Evolutionary conservation across 2,329 filamentous ascomycete genomes (phyloP).

Genomic region (Alternaria atra): DNA sequence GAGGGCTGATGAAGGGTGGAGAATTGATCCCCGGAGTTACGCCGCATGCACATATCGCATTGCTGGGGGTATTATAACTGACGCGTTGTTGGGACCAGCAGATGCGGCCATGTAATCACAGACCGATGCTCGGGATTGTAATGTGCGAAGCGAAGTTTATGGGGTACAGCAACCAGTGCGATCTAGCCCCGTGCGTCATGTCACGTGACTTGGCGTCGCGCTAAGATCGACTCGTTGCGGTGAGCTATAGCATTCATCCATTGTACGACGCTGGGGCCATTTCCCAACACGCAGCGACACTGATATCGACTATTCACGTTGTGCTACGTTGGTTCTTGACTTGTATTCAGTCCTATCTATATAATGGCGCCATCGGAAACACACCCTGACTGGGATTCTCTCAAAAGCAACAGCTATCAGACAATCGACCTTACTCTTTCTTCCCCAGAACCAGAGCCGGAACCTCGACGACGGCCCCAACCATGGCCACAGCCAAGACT

Average conservation of each 20-base stretch:
- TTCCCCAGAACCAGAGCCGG: slow-evolving; percentile 31
- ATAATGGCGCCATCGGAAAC: slow-evolving; percentile 13
- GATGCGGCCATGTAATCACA: not conserved
- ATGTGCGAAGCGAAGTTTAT: not conserved
- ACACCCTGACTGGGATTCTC: not conserved
- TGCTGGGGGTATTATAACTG: not conserved
- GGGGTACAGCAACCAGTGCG: not conserved
- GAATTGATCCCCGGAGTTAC: slow-evolving; percentile 8
- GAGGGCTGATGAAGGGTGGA: slow-evolving; percentile 27
- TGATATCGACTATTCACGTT: not conserved
- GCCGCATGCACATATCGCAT: not conserved
- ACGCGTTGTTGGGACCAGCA: not conserved
- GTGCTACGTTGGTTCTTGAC: not conserved
- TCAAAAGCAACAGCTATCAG: slow-evolving; percentile 16
- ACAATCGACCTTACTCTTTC: slow-evolving; percentile 39
- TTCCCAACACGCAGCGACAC: not conserved
- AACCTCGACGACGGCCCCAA: slow-evolving; percentile 16
- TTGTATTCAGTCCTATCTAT: not conserved
- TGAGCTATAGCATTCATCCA: not conserved
- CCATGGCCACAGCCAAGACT: slow-evolving; percentile 9
- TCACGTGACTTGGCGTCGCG: slow-evolving; percentile 14
- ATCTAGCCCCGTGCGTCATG: not conserved
- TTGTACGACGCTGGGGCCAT: slow-evolving; percentile 6
- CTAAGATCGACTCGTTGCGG: not conserved
- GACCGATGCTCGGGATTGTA: not conserved